phyloP scores from a whole-genome alignment of 1,139 yeast species.

The Citeromyces siamensis region DNA sequence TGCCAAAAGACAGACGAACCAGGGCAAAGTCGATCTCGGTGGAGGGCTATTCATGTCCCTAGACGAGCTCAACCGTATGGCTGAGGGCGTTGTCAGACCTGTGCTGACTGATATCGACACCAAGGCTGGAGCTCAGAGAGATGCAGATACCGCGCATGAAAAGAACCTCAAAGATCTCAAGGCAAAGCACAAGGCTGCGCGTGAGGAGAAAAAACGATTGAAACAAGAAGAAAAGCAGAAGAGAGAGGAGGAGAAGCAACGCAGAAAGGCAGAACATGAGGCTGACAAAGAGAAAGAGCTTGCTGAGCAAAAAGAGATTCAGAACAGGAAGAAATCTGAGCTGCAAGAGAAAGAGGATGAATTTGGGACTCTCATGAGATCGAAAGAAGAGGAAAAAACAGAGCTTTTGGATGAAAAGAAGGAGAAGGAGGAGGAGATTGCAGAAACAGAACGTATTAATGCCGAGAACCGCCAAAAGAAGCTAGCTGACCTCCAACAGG shows the following conservation, averaged over 20 bases:
- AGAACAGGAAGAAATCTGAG: constrained; percentile 16
- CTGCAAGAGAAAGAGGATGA: constrained; percentile 22
- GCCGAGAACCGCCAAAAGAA: constrained; percentile 21
- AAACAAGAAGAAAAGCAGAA: constrained; percentile 30
- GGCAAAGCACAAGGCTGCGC: constrained; percentile 36
- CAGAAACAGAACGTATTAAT: constrained; percentile 18
- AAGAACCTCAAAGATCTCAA: constrained; percentile 27
- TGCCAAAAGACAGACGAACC: constrained; percentile 36
- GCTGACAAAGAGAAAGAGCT: constrained; percentile 17
- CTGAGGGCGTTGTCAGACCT: constrained; percentile 74
- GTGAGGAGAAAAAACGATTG: constrained; percentile 30
- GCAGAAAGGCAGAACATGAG: constrained; percentile 26
- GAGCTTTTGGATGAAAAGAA: constrained; percentile 20
- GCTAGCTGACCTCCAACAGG: constrained; percentile 19
- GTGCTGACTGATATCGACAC: constrained; percentile 65
- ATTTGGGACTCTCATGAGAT: constrained; percentile 17
- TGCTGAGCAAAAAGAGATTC: constrained; percentile 18
- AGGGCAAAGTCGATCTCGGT: constrained; percentile 67
- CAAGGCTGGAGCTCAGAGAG: constrained; percentile 65
- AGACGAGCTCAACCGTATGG: constrained; percentile 69
- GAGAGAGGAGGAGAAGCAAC: constrained; percentile 27
- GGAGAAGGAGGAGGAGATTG: constrained; percentile 18
- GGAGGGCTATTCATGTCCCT: constrained; percentile 78
- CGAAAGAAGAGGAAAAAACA: constrained; percentile 18
- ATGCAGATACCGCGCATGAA: constrained; percentile 32